Base-by-base conservation (phyloP, 2,329 filamentous ascomycete genomes). In the Beauveria sp. region DNA sequence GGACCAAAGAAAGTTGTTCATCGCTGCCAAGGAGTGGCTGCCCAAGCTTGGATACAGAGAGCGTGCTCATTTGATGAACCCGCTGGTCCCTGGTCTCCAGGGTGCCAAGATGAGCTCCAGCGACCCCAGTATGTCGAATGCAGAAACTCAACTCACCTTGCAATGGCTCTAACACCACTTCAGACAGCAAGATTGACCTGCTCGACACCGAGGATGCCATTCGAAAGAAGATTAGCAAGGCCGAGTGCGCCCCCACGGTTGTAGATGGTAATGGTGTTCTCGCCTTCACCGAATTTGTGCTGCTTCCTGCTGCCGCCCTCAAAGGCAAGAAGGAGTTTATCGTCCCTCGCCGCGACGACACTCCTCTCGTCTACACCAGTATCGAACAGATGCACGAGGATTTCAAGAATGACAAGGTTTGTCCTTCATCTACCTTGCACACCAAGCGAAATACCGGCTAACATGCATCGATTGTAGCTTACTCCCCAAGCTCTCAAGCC, bases 1-100 rank as follows among this genome's bases (percentile, higher is more conserved):
- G 57, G 93, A 97, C 69, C 93, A 96, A 77, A 79, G 92, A 63
- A 97, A 96, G 77, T 86, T 96, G 64, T 96, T 96, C 72, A 87
- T 87, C 0, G 84, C 92, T 3, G 92, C 93, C 5, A 89, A 88
- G 66, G 93, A 97, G 67, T 88, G 88, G 76, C 77, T 97, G 34
- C 91, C 92, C 14, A 91, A 88, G 74, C 78, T 99, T 53, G 92
- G 91, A 56, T 97, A 96, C 81, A 85, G 85, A 67, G 85, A 88
- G 73, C 74, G 75, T 40, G 70, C 72, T 40, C 75, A 77, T 64
- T 68, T 77, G 24, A 69, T 74, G 58, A 73, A 92, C 74, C 86
- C 91, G 22, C 96, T 98, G 89, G 89, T 98, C 20, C 88, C 93
- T 0, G 93, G 95, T 45, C 79, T 98, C 12, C 87, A 85, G 64